phyloP scores from a whole-genome alignment of 192 early-diverging fungal species.

The Linnemannia schmuckeri region DNA sequence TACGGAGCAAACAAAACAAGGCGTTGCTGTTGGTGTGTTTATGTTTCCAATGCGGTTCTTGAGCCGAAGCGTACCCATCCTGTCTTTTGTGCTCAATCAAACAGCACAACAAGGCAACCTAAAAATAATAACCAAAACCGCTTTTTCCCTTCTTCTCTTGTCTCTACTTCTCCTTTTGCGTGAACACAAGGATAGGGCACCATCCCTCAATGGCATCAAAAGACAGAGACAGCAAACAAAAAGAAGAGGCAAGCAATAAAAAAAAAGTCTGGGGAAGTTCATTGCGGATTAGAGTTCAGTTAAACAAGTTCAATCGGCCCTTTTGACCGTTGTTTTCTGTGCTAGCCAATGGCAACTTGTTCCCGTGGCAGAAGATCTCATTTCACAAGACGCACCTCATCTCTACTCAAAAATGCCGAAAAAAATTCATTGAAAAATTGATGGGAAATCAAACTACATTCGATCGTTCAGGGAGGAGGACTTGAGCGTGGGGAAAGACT shows the following conservation, averaged over 20 bases:
- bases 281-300: slow-evolving; percentile 5
- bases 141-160: neutral
- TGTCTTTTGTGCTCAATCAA: neutral
- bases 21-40: neutral
- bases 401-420: neutral
- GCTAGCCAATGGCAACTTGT: neutral
- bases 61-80: neutral
- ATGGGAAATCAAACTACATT: neutral
- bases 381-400: neutral
- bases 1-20: neutral
- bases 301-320: neutral
- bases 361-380: slow-evolving; percentile 17
- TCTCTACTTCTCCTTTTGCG: neutral
- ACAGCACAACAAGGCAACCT: neutral
- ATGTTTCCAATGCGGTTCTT: neutral
- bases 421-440: neutral
- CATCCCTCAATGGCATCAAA: neutral
- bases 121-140: neutral
- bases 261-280: slow-evolving; percentile 27
- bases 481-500: neutral
- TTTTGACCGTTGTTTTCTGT: slow-evolving; percentile 2
- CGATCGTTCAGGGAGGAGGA: neutral
- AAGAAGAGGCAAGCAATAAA: neutral
- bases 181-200: neutral
- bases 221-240: neutral